Conservation (phyloP, 2,329 filamentous ascomycete genomes). For the Phoma herbarum region DNA sequence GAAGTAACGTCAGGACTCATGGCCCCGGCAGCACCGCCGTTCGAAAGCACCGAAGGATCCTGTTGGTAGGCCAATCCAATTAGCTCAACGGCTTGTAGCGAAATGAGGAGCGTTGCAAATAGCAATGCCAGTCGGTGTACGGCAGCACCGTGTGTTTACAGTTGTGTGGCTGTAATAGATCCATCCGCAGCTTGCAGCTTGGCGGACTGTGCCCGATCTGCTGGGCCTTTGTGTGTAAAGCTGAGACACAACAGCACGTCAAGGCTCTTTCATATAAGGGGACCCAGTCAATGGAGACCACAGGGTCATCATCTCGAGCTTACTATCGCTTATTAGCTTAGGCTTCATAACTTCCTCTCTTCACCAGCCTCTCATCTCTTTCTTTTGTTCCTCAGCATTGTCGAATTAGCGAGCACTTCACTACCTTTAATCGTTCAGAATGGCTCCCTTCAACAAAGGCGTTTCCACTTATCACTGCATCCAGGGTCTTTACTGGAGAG, state of each 20-base stretch:
- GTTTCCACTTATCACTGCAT: slow-evolving; percentile 41
- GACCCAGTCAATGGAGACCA: neutral
- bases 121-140: slow-evolving; percentile 27
- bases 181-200: slow-evolving; percentile 35
- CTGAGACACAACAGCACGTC: slow-evolving; percentile 24
- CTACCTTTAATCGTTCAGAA: slow-evolving; percentile 25
- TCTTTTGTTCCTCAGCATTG: slow-evolving; percentile 19
- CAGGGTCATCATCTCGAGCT: slow-evolving; percentile 15
- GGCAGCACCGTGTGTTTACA: slow-evolving; percentile 22
- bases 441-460: slow-evolving; percentile 43
- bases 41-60: slow-evolving; percentile 7
- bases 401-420: slow-evolving; percentile 14
- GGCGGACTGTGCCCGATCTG: slow-evolving; percentile 23
- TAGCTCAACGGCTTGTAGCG: slow-evolving; percentile 24
- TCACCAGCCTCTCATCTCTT: slow-evolving; percentile 10
- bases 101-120: slow-evolving; percentile 30
- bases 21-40: slow-evolving; percentile 22
- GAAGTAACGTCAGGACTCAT: neutral
- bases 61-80: slow-evolving; percentile 20
- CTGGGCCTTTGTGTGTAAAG: slow-evolving; percentile 21
- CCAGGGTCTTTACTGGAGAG: slow-evolving; percentile 43
- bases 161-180: slow-evolving; percentile 26
- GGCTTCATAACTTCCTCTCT: slow-evolving; percentile 11
- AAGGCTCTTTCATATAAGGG: slow-evolving; percentile 31
- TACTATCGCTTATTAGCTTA: slow-evolving; percentile 18